Evolutionary conservation across 2,329 filamentous ascomycete genomes (phyloP).

Genomic region (Fusarium vanettenii): DNA sequence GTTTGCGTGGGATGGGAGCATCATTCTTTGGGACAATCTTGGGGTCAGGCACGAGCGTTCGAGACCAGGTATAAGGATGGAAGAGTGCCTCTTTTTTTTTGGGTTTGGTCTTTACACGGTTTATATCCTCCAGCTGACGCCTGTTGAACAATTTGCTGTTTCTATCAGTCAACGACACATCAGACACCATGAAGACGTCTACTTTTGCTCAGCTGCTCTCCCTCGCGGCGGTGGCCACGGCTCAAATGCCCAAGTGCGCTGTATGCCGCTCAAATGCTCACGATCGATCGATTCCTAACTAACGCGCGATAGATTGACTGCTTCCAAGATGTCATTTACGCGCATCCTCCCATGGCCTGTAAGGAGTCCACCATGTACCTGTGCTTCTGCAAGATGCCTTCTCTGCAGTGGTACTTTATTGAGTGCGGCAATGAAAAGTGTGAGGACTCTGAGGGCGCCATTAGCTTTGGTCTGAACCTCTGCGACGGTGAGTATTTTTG

Average conservation of each 20-base stretch:
- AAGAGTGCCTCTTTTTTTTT: neutral
- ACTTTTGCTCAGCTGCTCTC: constrained; percentile 12
- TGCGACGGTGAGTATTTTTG: constrained; percentile 51
- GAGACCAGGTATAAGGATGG: neutral
- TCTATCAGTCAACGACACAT: neutral
- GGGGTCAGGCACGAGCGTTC: neutral
- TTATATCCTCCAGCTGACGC: neutral
- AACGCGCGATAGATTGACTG: constrained; percentile 37
- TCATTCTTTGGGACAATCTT: constrained; percentile 24
- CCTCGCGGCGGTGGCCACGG: constrained; percentile 11
- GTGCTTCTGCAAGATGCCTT: constrained; percentile 45
- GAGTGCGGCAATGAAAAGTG: constrained; percentile 35
- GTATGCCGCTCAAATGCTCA: constrained; percentile 4
- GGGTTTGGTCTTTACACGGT: neutral
- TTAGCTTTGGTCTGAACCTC: constrained; percentile 41
- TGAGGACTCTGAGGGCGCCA: constrained; percentile 14
- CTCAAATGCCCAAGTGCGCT: constrained; percentile 25
- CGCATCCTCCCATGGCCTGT: constrained; percentile 43
- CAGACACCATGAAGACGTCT: constrained; percentile 26
- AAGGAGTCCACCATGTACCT: constrained; percentile 47
- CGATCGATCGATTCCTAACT: neutral
- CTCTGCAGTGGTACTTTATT: constrained; percentile 39
- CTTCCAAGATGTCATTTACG: constrained; percentile 43
- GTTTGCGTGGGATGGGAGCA: constrained; percentile 25
- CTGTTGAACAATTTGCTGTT: neutral